Percentiles rank a stretch among this genome's conserved stretches.
Evolutionary conservation across 805 yeast genomes (phyloP).

Genomic region (Ogataea pini): DNA sequence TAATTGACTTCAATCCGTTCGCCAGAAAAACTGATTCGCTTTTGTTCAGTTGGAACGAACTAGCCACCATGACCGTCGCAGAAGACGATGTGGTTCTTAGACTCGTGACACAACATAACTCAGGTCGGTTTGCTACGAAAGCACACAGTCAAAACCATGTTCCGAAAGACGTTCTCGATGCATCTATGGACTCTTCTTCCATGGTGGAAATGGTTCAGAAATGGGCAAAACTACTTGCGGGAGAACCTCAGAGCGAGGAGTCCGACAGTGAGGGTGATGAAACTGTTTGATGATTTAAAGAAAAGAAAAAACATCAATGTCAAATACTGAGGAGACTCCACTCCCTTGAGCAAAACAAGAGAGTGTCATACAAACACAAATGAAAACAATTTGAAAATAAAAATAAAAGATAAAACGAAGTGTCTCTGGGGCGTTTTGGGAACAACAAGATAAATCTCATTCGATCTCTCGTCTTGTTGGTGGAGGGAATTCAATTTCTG

Average conservation of each 20-base stretch:
- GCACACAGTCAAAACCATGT: slow-evolving; percentile 91
- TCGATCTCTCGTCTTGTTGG: slow-evolving; percentile 24
- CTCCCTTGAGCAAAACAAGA: background rate
- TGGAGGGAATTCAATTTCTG: slow-evolving; percentile 43
- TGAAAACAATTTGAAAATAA: background rate
- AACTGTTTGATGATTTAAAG: background rate
- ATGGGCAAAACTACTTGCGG: slow-evolving; percentile 44
- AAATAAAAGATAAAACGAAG: background rate
- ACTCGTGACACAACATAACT: slow-evolving; percentile 64
- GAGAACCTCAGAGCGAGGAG: slow-evolving; percentile 30
- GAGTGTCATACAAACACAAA: background rate
- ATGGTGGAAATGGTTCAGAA: slow-evolving; percentile 68
- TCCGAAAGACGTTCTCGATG: slow-evolving; percentile 88
- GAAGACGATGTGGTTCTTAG: slow-evolving; percentile 55
- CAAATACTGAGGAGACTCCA: background rate
- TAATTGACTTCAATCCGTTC: slow-evolving; percentile 88
- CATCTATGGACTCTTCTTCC: slow-evolving; percentile 64
- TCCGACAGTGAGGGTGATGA: slow-evolving; percentile 10
- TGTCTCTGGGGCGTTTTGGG: slow-evolving; percentile 1
- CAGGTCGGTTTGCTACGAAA: slow-evolving; percentile 74
- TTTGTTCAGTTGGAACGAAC: slow-evolving; percentile 83
- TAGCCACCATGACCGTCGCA: slow-evolving; percentile 39
- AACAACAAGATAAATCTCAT: background rate
- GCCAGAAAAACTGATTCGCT: slow-evolving; percentile 75
- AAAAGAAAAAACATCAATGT: background rate